phyloP scores from a whole-genome alignment of 2,329 filamentous ascomycete species.

The Scedosporium dehoogii region DNA sequence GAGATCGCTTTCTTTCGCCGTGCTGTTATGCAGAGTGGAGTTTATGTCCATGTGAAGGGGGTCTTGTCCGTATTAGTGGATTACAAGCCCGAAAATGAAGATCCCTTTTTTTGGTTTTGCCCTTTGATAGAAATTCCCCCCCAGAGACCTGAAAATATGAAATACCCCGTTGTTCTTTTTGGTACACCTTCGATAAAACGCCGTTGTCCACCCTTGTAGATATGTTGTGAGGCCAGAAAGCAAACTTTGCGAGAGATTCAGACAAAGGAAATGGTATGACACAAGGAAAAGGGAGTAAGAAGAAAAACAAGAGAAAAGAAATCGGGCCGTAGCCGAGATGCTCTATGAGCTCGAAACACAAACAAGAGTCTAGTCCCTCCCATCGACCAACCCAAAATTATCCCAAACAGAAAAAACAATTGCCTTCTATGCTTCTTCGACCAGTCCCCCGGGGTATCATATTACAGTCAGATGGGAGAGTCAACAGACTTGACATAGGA shows the following conservation, averaged over 20 bases:
- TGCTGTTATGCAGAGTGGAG: neutral
- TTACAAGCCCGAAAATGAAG: neutral
- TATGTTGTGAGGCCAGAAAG: too few species aligned
- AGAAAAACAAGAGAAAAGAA: neutral
- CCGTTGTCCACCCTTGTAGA: neutral
- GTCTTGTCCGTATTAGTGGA: neutral
- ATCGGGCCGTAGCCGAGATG: neutral
- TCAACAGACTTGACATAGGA: neutral
- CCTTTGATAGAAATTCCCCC: neutral
- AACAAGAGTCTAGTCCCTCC: conserved; percentile 2
- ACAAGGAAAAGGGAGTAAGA: neutral
- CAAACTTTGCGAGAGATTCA: too few species aligned
- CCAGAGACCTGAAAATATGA: neutral
- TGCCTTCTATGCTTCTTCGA: neutral
- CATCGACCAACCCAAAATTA: conserved; percentile 5
- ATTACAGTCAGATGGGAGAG: conserved; percentile 7
- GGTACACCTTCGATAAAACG: neutral
- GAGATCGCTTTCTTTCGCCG: neutral
- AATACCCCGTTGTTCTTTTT: neutral
- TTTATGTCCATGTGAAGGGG: neutral
- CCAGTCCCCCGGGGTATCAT: conserved; percentile 5
- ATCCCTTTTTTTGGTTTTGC: neutral
- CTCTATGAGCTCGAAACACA: neutral
- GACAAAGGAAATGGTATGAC: neutral
- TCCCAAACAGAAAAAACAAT: neutral